Evolutionary conservation across 2,329 filamentous ascomycete species (phyloP).

Genomic region (Seiridium cupressi): DNA sequence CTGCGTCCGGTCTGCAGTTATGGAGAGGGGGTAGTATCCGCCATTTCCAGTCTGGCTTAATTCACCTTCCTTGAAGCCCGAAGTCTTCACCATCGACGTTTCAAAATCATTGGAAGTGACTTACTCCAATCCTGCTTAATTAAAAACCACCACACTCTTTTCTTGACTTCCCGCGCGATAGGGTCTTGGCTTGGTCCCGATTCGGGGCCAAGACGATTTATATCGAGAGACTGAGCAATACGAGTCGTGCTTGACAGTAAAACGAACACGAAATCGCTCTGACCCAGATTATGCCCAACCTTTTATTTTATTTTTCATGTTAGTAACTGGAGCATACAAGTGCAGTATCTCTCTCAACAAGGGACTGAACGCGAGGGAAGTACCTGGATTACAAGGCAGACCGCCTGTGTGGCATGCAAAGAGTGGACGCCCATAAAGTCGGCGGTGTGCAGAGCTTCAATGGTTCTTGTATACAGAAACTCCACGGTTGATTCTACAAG

Average conservation of each 20-base stretch:
- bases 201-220: neutral
- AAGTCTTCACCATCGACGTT: too few species aligned
- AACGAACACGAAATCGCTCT: neutral
- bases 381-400: neutral
- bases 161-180: neutral
- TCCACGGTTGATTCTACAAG: neutral
- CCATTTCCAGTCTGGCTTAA: too few species aligned
- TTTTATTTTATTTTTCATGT: neutral
- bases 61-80: too few species aligned
- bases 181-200: neutral
- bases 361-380: too few species aligned
- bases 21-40: neutral
- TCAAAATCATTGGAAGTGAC: neutral
- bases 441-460: neutral
- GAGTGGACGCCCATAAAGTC: constrained; percentile 1
- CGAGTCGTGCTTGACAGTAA: neutral
- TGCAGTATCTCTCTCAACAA: too few species aligned
- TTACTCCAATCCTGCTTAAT: constrained; percentile 2
- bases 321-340: neutral
- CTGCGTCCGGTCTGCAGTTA: neutral
- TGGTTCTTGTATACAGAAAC: neutral
- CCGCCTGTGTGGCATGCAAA: neutral
- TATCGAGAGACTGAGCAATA: neutral
- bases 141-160: neutral
- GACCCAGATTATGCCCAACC: neutral